Conservation (phyloP, 352 stramenopile species). For the Halophytophthora batemanensis region DNA sequence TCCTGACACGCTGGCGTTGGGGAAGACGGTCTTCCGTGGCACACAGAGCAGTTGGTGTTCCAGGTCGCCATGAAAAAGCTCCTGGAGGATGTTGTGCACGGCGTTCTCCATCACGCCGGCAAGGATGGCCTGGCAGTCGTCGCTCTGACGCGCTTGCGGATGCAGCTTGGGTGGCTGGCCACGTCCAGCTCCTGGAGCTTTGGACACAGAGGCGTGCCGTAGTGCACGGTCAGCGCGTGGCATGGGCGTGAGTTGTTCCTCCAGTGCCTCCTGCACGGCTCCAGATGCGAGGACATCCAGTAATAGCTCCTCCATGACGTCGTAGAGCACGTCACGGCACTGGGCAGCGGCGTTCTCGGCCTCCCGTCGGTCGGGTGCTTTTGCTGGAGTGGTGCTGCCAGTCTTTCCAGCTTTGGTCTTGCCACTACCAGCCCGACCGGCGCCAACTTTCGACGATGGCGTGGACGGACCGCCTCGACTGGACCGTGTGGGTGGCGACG, state of each 20-base stretch:
- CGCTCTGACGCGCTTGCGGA: conserved; percentile 32
- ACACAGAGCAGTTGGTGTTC: conserved; percentile 67
- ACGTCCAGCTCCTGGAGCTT: conserved; percentile 5
- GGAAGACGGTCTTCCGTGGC: conserved; percentile 56
- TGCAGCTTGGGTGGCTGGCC: conserved; percentile 15
- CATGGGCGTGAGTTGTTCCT: conserved; percentile 33
- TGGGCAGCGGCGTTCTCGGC: conserved; percentile 12
- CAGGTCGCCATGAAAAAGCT: conserved; percentile 77
- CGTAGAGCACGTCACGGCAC: conserved; percentile 43
- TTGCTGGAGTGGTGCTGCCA: conserved; percentile 5
- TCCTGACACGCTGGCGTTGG: conserved; percentile 2
- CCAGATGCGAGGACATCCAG: conserved; percentile 56
- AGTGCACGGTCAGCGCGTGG: conserved; percentile 23
- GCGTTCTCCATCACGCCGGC: conserved; percentile 72
- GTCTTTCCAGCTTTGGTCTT: conserved; percentile 8
- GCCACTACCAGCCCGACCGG: conserved; percentile 3
- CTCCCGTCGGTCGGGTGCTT: background rate
- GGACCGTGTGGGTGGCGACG: background rate
- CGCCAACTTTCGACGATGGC: conserved; percentile 6
- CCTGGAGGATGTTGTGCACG: conserved; percentile 77
- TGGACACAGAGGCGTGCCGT: conserved; percentile 9
- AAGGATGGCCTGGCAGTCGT: conserved; percentile 69
- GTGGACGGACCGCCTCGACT: conserved; percentile 5
- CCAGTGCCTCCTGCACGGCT: conserved; percentile 40
- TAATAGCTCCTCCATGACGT: conserved; percentile 58